A percentile compares a stretch with the other conserved stretches of the same genome.
phyloP scores from a whole-genome alignment of 2,329 filamentous ascomycete genomes.

The Trichoderma aggressivum region DNA sequence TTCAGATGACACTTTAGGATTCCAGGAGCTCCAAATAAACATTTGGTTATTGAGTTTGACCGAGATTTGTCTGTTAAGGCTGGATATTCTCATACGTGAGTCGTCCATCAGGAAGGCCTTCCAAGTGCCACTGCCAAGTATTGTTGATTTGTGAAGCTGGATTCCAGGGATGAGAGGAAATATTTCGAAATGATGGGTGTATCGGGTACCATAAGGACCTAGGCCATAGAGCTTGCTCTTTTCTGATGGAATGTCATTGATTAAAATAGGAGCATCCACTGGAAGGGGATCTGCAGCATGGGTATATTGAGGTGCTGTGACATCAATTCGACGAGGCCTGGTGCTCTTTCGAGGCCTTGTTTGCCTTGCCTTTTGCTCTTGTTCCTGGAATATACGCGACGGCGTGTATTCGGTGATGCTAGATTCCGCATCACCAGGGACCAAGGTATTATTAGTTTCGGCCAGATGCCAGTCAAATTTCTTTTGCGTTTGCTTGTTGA shows the following conservation, averaged over 20 bases:
- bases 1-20: conserved; percentile 57
- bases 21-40: conserved; percentile 56
- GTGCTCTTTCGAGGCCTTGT: conserved; percentile 43
- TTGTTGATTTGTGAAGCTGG: conserved; percentile 58
- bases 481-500: conserved; percentile 39
- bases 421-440: background rate
- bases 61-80: conserved; percentile 36
- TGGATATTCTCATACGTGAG: conserved; percentile 30
- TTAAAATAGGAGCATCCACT: conserved; percentile 13
- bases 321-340: conserved; percentile 45
- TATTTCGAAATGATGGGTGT: conserved; percentile 60
- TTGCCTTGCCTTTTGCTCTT: background rate
- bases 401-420: background rate
- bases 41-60: conserved; percentile 46
- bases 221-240: conserved; percentile 46
- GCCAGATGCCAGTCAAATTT: conserved; percentile 18
- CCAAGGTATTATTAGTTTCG: background rate
- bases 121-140: conserved; percentile 55
- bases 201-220: conserved; percentile 58
- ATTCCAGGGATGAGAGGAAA: conserved; percentile 55
- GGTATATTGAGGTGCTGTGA: conserved; percentile 50
- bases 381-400: background rate
- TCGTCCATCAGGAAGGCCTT: conserved; percentile 34
- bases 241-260: conserved; percentile 20
- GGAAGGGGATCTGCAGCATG: conserved; percentile 52